A percentile compares a stretch with the other conserved stretches of the same genome.
Evolutionary conservation across 1,139 yeast species (phyloP).

Genomic region (Candida neerlandica): DNA sequence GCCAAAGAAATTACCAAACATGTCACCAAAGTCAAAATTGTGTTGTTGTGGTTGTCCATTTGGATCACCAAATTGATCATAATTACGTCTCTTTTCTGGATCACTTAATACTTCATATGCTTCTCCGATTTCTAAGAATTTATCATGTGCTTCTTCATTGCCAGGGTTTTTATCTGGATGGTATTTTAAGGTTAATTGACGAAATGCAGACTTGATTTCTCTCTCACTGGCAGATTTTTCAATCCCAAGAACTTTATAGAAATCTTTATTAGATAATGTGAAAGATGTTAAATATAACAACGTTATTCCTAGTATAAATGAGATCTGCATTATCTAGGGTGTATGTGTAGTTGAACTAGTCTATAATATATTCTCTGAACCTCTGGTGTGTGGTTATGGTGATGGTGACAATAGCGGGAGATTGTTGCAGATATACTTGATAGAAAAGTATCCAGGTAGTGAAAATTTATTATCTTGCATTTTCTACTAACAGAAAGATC

Average conservation of each 20-base stretch:
- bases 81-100: constrained; percentile 66
- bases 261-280: constrained; percentile 22
- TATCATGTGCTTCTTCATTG: constrained; percentile 79
- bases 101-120: constrained; percentile 90
- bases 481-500: background rate
- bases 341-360: background rate
- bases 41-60: constrained; percentile 58
- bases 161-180: constrained; percentile 91
- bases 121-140: constrained; percentile 87
- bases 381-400: background rate
- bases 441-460: background rate
- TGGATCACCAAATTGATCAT: constrained; percentile 84
- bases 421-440: background rate
- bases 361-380: too few relatives aligned
- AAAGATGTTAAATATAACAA: constrained; percentile 10
- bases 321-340: constrained; percentile 8
- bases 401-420: too few relatives aligned
- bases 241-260: constrained; percentile 63
- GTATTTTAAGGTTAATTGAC: constrained; percentile 79
- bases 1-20: constrained; percentile 77
- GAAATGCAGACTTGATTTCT: constrained; percentile 85
- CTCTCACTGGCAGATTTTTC: constrained; percentile 68
- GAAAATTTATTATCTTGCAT: background rate
- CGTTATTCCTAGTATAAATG: constrained; percentile 12
- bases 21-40: constrained; percentile 51